Conservation (phyloP, 2,329 filamentous ascomycete genomes). For the Orbilia blumenaviensis region DNA sequence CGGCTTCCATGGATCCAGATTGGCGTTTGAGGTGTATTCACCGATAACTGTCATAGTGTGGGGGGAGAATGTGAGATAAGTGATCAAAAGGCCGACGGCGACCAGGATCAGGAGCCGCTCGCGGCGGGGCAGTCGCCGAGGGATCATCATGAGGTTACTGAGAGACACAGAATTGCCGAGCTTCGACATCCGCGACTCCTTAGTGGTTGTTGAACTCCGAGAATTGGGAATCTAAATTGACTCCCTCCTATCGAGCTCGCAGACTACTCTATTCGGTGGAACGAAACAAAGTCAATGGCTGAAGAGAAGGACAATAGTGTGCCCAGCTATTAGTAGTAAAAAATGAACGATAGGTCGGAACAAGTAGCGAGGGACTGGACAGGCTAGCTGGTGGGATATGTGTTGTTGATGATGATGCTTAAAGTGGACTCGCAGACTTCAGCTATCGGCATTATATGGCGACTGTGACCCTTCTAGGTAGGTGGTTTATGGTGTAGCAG, state of each 20-base stretch:
- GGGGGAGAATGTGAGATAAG: slow-evolving; percentile 30
- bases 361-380: neutral
- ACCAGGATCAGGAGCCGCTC: slow-evolving; percentile 40
- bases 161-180: neutral
- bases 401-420: slow-evolving; percentile 21
- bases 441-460: slow-evolving; percentile 34
- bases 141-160: slow-evolving; percentile 28
- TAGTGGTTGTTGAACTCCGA: neutral
- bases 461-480: neutral
- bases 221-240: neutral
- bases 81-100: neutral
- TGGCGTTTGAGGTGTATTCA: slow-evolving; percentile 9
- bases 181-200: slow-evolving; percentile 18
- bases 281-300: neutral
- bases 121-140: slow-evolving; percentile 27
- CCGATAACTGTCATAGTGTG: slow-evolving; percentile 1
- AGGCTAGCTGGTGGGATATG: slow-evolving; percentile 17
- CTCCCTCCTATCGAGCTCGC: neutral
- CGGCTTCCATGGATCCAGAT: slow-evolving; percentile 42
- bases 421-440: slow-evolving; percentile 2
- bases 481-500: neutral
- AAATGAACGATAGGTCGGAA: slow-evolving; percentile 4
- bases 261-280: neutral
- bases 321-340: neutral
- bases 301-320: neutral